These are phyloP conservation scores for Mortierella hygrophila DNA, from an alignment of 192 early-diverging fungal genomes.

Conservation along the genomic window DNA sequence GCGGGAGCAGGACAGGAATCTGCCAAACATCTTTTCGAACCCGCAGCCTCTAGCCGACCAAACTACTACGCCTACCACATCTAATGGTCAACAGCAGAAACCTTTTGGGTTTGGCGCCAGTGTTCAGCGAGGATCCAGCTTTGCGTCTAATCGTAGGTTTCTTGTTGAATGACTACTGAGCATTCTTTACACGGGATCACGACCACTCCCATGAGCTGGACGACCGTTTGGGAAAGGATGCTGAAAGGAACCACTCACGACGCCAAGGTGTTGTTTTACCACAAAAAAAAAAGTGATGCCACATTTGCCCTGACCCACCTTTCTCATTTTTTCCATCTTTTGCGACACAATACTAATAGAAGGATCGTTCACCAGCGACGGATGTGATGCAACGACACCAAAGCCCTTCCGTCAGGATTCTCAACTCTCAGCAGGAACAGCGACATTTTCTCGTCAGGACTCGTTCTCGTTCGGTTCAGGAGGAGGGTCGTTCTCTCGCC, in stretches of 20 bases:
- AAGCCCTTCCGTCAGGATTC: conserved; percentile 38
- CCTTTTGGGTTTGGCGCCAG: neutral
- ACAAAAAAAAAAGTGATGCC: neutral
- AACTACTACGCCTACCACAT: neutral
- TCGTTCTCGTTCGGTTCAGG: conserved; percentile 15
- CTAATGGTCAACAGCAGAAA: neutral
- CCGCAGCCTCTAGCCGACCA: conserved; percentile 15
- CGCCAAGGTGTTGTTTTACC: neutral
- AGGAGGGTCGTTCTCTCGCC: conserved; percentile 12
- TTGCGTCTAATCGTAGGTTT: conserved; percentile 30
- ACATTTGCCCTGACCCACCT: neutral
- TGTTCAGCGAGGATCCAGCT: conserved; percentile 24
- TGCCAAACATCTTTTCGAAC: conserved; percentile 36
- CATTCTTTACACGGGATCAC: neutral
- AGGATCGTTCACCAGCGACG: neutral
- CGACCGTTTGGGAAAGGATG: neutral
- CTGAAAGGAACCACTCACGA: neutral
- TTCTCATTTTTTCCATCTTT: neutral
- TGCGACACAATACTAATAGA: neutral
- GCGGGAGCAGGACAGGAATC: conserved; percentile 36
- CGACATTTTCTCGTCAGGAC: neutral
- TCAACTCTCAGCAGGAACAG: neutral
- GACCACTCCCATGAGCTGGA: neutral
- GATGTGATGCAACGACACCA: neutral
- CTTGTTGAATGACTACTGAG: neutral